Evolutionary conservation across 371 early-diverging fungal species (phyloP), one percentile per base, ranked within the genome.

Genomic region (Mortierella sp.): DNA sequence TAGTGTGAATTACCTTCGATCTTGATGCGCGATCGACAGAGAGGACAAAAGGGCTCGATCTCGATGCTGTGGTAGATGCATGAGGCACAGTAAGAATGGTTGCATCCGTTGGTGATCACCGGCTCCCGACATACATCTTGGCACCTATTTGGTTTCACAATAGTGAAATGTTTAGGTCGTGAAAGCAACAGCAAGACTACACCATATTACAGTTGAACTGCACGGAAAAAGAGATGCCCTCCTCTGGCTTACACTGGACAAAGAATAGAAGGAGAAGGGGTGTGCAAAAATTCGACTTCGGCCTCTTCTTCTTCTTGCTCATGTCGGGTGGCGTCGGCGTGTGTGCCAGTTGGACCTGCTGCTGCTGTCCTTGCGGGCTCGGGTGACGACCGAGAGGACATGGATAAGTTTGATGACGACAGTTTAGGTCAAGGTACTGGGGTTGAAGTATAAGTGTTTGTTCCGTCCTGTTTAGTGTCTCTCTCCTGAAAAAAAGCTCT

Each of bases 111-210:
- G n/a, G 91, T 92, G 76, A 94, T 94, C 47, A 93, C 87, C 0
- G 94, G 93, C 13, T 93, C 91, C 28, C 80, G 81, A 80, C 84
- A 93, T 31, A 91, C 91, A 71, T 92, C 93, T 31, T 92, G 91
- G 74, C 94, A 94, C 50, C 92, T 93, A 60, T 13, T 42, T 11
- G 21, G 2, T 8, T 8, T 0, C 38, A 21, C 31, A 50, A 68
- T 21, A 42, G 31, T 45, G 52, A 57, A 77, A n/a, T 21, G 31
- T 55, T 55, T 24, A 55, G 55, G 5, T 73, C 65, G 31, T 28
- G 42, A 44, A n/a, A n/a, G 21, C 38, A 57, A 50, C 42, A 3
- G 42, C 42, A 3, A 50, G 50, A 48, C 5, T 11, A 14, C 14
- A 48, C 10, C 0, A 50, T 50, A 16, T 50, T 16, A 0, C 50